Percentiles rank a stretch among this genome's conserved stretches.
phyloP scores from a whole-genome alignment of 805 yeast genomes.

The Candida ascalaphidarum region DNA sequence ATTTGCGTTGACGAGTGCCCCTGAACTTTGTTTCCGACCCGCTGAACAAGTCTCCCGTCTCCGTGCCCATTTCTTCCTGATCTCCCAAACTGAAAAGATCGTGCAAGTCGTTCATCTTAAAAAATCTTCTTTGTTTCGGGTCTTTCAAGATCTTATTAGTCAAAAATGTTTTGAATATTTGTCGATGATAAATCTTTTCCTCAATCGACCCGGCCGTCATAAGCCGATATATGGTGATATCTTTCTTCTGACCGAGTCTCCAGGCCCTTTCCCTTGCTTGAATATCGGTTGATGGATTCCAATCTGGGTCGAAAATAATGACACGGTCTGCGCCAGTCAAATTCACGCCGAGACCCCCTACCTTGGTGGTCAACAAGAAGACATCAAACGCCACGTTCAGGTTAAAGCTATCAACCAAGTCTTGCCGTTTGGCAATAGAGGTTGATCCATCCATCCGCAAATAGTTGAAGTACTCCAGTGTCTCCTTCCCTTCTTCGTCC shows the following conservation, averaged over 20 bases:
- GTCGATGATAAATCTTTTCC: conserved; percentile 94
- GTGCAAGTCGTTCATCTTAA: conserved; percentile 85
- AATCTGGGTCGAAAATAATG: conserved; percentile 92
- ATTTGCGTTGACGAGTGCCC: conserved; percentile 24
- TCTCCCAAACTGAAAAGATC: conserved; percentile 85
- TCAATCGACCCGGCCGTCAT: conserved; percentile 95
- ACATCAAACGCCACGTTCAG: conserved; percentile 46
- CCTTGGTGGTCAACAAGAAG: conserved; percentile 84
- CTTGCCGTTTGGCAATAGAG: conserved; percentile 66
- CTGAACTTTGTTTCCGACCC: conserved; percentile 33
- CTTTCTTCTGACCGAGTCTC: conserved; percentile 91
- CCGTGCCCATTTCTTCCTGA: conserved; percentile 56
- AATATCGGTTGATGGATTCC: conserved; percentile 97
- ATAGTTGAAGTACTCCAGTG: conserved; percentile 29
- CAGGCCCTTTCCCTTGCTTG: conserved; percentile 97
- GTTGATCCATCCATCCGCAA: conserved; percentile 95
- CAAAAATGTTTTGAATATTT: conserved; percentile 88
- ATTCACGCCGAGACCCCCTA: conserved; percentile 93
- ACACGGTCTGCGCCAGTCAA: conserved; percentile 93
- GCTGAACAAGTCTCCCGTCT: conserved; percentile 56
- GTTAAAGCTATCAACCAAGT: conserved; percentile 75
- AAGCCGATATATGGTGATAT: conserved; percentile 81
- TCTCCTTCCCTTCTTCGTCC: conserved; percentile 4
- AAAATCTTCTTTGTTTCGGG: conserved; percentile 89
- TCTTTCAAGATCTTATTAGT: conserved; percentile 92